phyloP scores from a whole-genome alignment of 2,329 filamentous ascomycete species.

The Ceratocystis smalleyi region DNA sequence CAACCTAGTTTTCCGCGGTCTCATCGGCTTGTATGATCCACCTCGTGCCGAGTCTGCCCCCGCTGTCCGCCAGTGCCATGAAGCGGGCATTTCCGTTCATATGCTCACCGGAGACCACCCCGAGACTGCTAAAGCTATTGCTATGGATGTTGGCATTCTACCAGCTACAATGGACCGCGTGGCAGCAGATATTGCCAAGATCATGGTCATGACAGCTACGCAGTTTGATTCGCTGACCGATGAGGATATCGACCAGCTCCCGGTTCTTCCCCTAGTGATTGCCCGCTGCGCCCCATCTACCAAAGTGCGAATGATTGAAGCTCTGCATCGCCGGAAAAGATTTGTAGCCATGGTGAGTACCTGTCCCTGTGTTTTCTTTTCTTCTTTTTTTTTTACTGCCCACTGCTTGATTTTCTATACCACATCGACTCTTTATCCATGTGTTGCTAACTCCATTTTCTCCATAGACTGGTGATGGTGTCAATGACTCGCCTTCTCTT shows the following conservation, averaged over 20 bases:
- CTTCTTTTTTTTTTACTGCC: not conserved
- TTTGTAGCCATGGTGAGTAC: constrained; percentile 49
- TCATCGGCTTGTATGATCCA: constrained; percentile 57
- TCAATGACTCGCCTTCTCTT: constrained; percentile 58
- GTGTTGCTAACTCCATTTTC: not conserved
- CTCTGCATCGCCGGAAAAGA: constrained; percentile 47
- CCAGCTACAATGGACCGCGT: constrained; percentile 33
- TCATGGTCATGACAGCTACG: constrained; percentile 48
- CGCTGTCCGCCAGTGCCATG: constrained; percentile 42
- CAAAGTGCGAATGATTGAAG: constrained; percentile 61
- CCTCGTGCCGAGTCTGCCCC: constrained; percentile 50
- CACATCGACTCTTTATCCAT: not conserved
- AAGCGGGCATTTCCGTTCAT: constrained; percentile 48
- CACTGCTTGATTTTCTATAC: not conserved
- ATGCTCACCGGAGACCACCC: constrained; percentile 55
- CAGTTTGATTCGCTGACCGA: constrained; percentile 50
- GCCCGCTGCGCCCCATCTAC: constrained; percentile 54
- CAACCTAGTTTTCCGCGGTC: constrained; percentile 47
- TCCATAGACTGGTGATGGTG: constrained; percentile 48
- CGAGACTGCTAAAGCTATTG: constrained; percentile 47
- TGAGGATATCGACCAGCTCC: constrained; percentile 47
- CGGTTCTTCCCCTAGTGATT: constrained; percentile 51
- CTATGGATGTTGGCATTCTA: constrained; percentile 45
- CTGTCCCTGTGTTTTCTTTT: not conserved
- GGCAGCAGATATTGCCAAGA: constrained; percentile 36